Conservation (phyloP, 1,284 basidiomycete genomes). For the Marasmius fiardii region DNA sequence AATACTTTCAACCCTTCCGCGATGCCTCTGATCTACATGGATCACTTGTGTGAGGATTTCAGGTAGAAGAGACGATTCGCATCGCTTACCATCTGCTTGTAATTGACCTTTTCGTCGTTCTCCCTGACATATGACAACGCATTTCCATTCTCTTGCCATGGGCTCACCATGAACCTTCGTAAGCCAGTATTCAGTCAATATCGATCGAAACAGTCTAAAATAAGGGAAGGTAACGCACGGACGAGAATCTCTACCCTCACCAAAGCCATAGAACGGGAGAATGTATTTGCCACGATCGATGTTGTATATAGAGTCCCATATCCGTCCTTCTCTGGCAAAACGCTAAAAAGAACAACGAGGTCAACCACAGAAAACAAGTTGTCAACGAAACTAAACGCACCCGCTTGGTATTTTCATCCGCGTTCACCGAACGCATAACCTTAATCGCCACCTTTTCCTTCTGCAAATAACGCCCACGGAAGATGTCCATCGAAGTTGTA, state of each 20-base stretch:
- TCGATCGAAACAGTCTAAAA: too few species aligned
- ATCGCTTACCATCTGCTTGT: constrained; percentile 37
- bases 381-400: too few species aligned
- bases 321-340: constrained; percentile 46
- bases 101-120: constrained; percentile 33
- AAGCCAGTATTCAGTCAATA: too few species aligned
- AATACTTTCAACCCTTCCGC: constrained; percentile 44
- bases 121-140: too few species aligned
- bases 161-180: too few species aligned
- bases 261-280: constrained; percentile 52
- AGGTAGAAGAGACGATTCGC: too few species aligned
- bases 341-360: constrained; percentile 30
- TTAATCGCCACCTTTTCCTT: constrained; percentile 54
- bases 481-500: too few species aligned
- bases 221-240: constrained; percentile 43
- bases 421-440: constrained; percentile 44
- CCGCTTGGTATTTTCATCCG: constrained; percentile 36
- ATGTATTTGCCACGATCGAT: constrained; percentile 44
- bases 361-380: background rate
- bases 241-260: constrained; percentile 45
- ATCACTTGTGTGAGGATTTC: too few species aligned
- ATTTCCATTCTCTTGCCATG: too few species aligned
- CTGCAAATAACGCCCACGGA: too few species aligned
- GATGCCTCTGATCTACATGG: constrained; percentile 40
- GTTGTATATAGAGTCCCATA: constrained; percentile 53